Evolutionary conservation across 2,329 filamentous ascomycete species (phyloP), one percentile per base, ranked within the genome.

Genomic region (Pezizomycotina sp.): DNA sequence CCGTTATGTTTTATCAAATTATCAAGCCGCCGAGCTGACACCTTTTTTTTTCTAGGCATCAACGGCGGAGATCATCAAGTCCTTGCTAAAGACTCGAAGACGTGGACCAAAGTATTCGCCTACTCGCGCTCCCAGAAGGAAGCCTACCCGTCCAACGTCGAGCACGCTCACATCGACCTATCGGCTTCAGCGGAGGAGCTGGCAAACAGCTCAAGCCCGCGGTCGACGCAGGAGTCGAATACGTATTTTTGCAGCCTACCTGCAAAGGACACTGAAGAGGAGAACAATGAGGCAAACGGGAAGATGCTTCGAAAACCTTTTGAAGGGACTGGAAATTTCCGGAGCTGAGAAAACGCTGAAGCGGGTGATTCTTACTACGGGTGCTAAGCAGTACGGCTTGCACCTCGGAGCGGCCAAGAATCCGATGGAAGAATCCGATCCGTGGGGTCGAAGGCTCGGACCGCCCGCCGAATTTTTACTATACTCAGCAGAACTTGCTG

Each of bases 381-480:
- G 64, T 1, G 51, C 56, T 22, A 68, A 68, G 47, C 63, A 69
- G 34, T 69, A 68, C 46, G 62, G 64, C 15, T 62, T 68, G 3
- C 65, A 69, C 42, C 56, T 66, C 2, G 63, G 64, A 6, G 54
- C 53, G 6, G 50, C 55, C 9, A 66, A 65, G 41, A 58, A 59
- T 42, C 64, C 63, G 1, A 59, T 67, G 34, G 34, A 28, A 36
- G 23, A 63, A 69, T 47, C 52, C 56, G 9, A 62, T 65, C 36
- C 58, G 58, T 1, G 61, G 59, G 57, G 52, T 65, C 3, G 56
- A 57, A 6, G 55, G 53, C 2, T 32, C 33, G 3, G 52, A 55
- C 8, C 46, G 52, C 20, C 58, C 58, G 3, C 57, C 58, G 2
- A 68, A 64, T 50, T 68, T 68, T 48, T 68, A 68, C 49, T 66